Evolutionary conservation across 352 stramenopile genomes (phyloP).

Genomic region (Aphanomyces euteiches): DNA sequence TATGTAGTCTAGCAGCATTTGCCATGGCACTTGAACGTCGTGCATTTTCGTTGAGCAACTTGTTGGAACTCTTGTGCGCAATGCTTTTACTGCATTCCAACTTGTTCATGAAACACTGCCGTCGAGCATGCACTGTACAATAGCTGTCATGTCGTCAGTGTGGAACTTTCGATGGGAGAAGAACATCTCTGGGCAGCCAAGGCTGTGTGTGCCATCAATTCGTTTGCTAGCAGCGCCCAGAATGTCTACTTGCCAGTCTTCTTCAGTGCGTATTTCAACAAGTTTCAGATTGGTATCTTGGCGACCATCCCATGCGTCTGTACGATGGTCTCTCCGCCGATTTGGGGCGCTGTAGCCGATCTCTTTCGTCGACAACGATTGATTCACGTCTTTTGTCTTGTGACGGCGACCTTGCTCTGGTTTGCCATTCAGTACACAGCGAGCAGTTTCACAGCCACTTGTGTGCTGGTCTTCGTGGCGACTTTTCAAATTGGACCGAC

Average conservation of each 20-base stretch:
- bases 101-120: too few relatives aligned
- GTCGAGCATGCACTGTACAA: too few relatives aligned
- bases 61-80: too few relatives aligned
- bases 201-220: slow-evolving; percentile 68
- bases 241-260: slow-evolving; percentile 59
- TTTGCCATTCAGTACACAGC: slow-evolving; percentile 51
- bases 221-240: slow-evolving; percentile 57
- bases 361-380: slow-evolving; percentile 55
- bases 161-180: slow-evolving; percentile 11
- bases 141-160: too few relatives aligned
- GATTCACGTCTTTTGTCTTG: slow-evolving; percentile 59
- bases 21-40: too few relatives aligned
- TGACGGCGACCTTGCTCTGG: slow-evolving; percentile 54
- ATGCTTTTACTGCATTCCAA: too few relatives aligned
- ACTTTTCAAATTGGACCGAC: slow-evolving; percentile 65
- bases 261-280: slow-evolving; percentile 50
- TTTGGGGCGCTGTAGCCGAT: slow-evolving; percentile 72
- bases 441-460: slow-evolving; percentile 47
- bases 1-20: too few relatives aligned
- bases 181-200: slow-evolving; percentile 59
- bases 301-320: slow-evolving; percentile 64
- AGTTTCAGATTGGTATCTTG: slow-evolving; percentile 72
- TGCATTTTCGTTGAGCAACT: too few relatives aligned
- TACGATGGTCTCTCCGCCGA: slow-evolving; percentile 59
- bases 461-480: slow-evolving; percentile 50